Percentiles rank a stretch among this genome's conserved stretches.
Conservation (phyloP, 345 rosid genomes). For the Combretum micranthum region DNA sequence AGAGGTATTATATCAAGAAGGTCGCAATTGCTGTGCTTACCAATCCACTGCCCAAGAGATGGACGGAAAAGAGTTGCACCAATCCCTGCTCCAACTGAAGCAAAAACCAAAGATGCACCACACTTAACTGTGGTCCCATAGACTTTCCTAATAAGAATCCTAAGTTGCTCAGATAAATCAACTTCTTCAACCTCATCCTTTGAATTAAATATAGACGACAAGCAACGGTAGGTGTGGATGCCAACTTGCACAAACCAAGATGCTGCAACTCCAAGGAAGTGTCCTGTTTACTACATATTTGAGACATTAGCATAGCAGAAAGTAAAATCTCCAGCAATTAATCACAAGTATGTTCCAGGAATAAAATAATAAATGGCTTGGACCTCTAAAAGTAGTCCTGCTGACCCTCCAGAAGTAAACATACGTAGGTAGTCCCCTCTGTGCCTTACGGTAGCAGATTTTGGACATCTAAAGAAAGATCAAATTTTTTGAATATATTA, state of each 20-base stretch:
- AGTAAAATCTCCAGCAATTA: constrained; percentile 5
- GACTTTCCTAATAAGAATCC: constrained; percentile 70
- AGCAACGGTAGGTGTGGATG: constrained; percentile 60
- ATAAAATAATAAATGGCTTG: not conserved
- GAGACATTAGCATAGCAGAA: constrained; percentile 3
- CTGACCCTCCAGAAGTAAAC: constrained; percentile 65
- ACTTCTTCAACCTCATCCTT: constrained; percentile 31
- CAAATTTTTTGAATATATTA: constrained; percentile 1
- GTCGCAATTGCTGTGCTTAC: constrained; percentile 30
- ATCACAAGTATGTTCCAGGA: not conserved
- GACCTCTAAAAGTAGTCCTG: constrained; percentile 88
- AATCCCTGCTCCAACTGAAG: constrained; percentile 88
- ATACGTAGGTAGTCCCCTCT: constrained; percentile 62
- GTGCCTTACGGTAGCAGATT: constrained; percentile 78
- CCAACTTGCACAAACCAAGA: constrained; percentile 91
- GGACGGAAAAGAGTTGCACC: constrained; percentile 73
- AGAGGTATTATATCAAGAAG: too few relatives aligned
- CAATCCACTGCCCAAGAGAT: constrained; percentile 87
- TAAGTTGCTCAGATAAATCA: constrained; percentile 36
- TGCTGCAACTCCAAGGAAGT: constrained; percentile 70
- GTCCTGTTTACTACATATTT: constrained; percentile 44
- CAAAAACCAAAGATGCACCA: constrained; percentile 73
- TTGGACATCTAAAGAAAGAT: constrained; percentile 58
- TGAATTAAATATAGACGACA: constrained; percentile 24
- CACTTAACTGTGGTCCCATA: constrained; percentile 58